These are phyloP conservation scores for Hanseniaspora mollemarum DNA, from an alignment of 805 yeast genomes.

Conservation along the genomic window DNA sequence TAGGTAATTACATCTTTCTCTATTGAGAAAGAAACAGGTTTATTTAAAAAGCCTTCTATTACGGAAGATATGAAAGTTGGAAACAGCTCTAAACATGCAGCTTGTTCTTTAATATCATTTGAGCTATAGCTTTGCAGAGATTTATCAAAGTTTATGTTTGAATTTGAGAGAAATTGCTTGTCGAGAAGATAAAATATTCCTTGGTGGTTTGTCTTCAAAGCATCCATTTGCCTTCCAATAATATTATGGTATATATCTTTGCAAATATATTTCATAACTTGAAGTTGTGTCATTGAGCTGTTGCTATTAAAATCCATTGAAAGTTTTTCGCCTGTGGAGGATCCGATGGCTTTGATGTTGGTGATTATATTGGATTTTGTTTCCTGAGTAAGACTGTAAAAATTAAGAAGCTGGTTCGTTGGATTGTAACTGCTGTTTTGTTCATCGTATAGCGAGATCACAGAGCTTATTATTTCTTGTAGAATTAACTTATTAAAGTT, in stretches of 20 bases:
- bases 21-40: background rate
- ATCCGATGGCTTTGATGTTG: background rate
- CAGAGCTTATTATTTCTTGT: background rate
- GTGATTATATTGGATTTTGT: background rate
- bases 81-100: background rate
- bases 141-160: slow-evolving; percentile 23
- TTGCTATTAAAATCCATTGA: background rate
- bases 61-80: background rate
- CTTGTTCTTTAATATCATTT: background rate
- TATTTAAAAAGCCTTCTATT: background rate
- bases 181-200: slow-evolving; percentile 34
- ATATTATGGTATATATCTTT: slow-evolving; percentile 79
- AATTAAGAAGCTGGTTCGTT: background rate
- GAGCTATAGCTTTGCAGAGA: background rate
- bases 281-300: slow-evolving; percentile 52
- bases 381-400: background rate
- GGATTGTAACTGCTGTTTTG: background rate
- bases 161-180: slow-evolving; percentile 23
- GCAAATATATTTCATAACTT: slow-evolving; percentile 84
- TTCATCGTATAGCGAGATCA: background rate
- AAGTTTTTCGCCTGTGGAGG: background rate
- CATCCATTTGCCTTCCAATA: slow-evolving; percentile 80
- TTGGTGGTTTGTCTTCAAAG: slow-evolving; percentile 80
- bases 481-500: background rate
- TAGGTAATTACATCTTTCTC: background rate